Percentiles rank a stretch among this genome's conserved stretches.
Evolutionary conservation across 208 protist species (phyloP).

Genomic region (Leishmania tropica): DNA sequence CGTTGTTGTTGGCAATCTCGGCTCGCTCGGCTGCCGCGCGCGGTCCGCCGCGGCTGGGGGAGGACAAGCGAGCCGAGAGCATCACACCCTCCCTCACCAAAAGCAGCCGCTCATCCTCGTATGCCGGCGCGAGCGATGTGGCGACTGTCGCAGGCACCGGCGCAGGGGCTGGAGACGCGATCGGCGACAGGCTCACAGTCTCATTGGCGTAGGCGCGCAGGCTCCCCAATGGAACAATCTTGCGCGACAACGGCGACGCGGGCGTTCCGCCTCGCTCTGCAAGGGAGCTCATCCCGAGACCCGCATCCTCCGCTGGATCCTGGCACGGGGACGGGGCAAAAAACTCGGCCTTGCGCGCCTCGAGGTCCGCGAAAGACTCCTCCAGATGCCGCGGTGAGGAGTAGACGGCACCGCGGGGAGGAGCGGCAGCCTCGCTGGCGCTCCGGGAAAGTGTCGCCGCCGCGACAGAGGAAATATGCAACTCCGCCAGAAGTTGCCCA

Average conservation of each 20-base stretch:
- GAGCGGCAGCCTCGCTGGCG: not conserved
- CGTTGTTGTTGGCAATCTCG: not conserved
- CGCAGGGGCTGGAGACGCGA: slow-evolving; percentile 7
- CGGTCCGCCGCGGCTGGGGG: not conserved
- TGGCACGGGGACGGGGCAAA: slow-evolving; percentile 9
- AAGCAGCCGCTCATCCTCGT: not conserved
- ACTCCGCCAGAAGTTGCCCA: slow-evolving; percentile 17
- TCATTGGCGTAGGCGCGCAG: slow-evolving; percentile 18
- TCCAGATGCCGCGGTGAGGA: not conserved
- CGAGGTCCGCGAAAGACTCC: slow-evolving; percentile 20
- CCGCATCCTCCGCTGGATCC: not conserved
- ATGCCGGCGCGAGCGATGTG: not conserved
- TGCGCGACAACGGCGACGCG: not conserved
- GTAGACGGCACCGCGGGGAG: not conserved
- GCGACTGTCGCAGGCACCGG: not conserved
- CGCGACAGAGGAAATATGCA: not conserved
- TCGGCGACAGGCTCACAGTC: slow-evolving; percentile 15
- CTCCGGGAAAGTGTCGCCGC: not conserved
- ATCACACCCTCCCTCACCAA: not conserved
- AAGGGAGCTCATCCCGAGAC: not conserved
- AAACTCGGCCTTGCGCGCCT: slow-evolving; percentile 9
- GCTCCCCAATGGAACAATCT: slow-evolving; percentile 12
- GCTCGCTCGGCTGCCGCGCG: not conserved
- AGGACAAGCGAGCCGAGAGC: slow-evolving; percentile 3
- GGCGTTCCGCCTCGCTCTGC: not conserved